A percentile compares a stretch with the other conserved stretches of the same genome.
These are phyloP conservation scores for Penicillium digitatum DNA, from an alignment of 2,329 filamentous ascomycete genomes.

Conservation along the genomic window DNA sequence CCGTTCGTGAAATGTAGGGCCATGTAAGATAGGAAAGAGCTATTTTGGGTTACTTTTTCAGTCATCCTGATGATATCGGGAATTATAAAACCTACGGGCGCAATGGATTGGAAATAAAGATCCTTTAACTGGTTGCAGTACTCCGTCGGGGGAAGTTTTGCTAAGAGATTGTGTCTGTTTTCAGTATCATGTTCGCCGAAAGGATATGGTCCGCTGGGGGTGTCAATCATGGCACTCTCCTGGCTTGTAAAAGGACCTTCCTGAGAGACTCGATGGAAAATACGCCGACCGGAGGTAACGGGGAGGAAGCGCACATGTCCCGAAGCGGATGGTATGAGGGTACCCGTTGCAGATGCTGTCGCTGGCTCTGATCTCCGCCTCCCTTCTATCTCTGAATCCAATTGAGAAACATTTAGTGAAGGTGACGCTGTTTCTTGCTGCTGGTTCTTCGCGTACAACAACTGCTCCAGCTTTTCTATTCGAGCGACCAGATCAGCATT, in stretches of 20 bases:
- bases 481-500: background rate
- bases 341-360: background rate
- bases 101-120: background rate
- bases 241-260: background rate
- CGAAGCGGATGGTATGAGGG: background rate
- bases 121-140: background rate
- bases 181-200: background rate
- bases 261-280: background rate
- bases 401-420: background rate
- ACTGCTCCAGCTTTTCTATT: background rate
- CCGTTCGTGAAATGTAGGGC: constrained; percentile 24
- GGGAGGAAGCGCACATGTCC: background rate
- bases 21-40: constrained; percentile 31
- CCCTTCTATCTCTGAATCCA: background rate
- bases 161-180: background rate
- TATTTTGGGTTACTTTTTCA: background rate
- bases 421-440: background rate
- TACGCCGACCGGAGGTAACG: background rate
- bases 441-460: background rate
- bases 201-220: background rate
- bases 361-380: background rate
- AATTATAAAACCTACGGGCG: background rate
- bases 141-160: background rate
- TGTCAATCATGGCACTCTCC: background rate
- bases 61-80: background rate